Evolutionary conservation across 2,329 filamentous ascomycete genomes (phyloP).

Genomic region (Pseudogymnoascus sp.): DNA sequence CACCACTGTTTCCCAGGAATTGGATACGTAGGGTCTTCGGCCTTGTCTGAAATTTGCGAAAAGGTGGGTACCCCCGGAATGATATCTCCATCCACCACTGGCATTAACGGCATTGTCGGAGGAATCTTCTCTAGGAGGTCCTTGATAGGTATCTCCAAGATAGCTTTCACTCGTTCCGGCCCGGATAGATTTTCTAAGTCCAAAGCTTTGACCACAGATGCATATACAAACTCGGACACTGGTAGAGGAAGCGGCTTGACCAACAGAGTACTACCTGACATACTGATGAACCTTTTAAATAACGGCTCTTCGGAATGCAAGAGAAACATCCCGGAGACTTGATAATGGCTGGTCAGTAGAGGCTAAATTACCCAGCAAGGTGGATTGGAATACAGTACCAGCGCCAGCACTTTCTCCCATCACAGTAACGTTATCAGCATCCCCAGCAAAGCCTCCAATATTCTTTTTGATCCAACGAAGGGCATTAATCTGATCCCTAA

Average conservation of each 20-base stretch:
- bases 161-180: conserved; percentile 35
- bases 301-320: conserved; percentile 32
- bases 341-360: too few species aligned
- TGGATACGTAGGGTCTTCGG: conserved; percentile 9
- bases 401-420: conserved; percentile 43
- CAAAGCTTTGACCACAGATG: conserved; percentile 33
- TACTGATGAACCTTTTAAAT: conserved; percentile 35
- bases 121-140: conserved; percentile 37
- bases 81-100: conserved; percentile 38
- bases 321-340: conserved; percentile 21
- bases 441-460: conserved; percentile 31
- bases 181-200: conserved; percentile 32
- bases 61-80: conserved; percentile 27
- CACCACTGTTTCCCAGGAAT: conserved; percentile 40
- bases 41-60: conserved; percentile 6
- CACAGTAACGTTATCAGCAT: conserved; percentile 28
- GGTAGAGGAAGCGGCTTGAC: conserved; percentile 33
- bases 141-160: conserved; percentile 34
- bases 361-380: too few species aligned
- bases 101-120: conserved; percentile 28
- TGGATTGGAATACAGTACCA: conserved; percentile 22
- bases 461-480: conserved; percentile 30
- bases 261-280: conserved; percentile 39
- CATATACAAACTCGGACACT: conserved; percentile 36
- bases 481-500: conserved; percentile 33